Conservation (phyloP, 2,329 filamentous ascomycete species). For the Beauveria varroae region DNA sequence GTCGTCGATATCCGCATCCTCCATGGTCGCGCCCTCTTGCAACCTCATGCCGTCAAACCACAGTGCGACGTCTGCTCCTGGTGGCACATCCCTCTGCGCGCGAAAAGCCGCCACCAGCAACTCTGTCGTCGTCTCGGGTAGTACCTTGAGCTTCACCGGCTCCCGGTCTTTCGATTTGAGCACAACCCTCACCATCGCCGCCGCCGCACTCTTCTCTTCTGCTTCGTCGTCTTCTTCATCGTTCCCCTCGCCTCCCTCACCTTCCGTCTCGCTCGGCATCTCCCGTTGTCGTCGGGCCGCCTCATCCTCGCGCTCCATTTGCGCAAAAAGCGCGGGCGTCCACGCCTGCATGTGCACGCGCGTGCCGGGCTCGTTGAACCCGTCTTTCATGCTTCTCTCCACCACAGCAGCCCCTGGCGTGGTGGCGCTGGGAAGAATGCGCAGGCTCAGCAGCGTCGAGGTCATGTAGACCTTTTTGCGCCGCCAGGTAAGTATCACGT, state of each 20-base stretch:
- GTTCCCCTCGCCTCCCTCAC: slow-evolving; percentile 17
- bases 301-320: slow-evolving; percentile 40
- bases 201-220: slow-evolving; percentile 18
- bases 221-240: slow-evolving; percentile 8
- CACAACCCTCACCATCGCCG: slow-evolving; percentile 40
- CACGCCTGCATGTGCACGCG: slow-evolving; percentile 71
- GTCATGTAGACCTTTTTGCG: slow-evolving; percentile 63
- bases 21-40: slow-evolving; percentile 50
- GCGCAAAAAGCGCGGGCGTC: slow-evolving; percentile 55
- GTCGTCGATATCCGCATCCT: slow-evolving; percentile 65
- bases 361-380: slow-evolving; percentile 42
- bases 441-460: slow-evolving; percentile 65
- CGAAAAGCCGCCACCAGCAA: slow-evolving; percentile 58
- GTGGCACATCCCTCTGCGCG: slow-evolving; percentile 40
- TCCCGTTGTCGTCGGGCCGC: slow-evolving; percentile 35
- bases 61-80: slow-evolving; percentile 50
- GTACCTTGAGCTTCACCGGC: slow-evolving; percentile 43
- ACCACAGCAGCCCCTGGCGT: slow-evolving; percentile 33
- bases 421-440: slow-evolving; percentile 40
- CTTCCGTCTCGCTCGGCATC: slow-evolving; percentile 22
- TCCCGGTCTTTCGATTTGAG: slow-evolving; percentile 46
- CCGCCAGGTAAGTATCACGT: slow-evolving; percentile 74
- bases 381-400: slow-evolving; percentile 27
- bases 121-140: slow-evolving; percentile 49
- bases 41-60: slow-evolving; percentile 71